A percentile compares a stretch with the other conserved stretches of the same genome.
phyloP scores from a whole-genome alignment of 2,329 filamentous ascomycete species.

The Orbilia ellipsospora region DNA sequence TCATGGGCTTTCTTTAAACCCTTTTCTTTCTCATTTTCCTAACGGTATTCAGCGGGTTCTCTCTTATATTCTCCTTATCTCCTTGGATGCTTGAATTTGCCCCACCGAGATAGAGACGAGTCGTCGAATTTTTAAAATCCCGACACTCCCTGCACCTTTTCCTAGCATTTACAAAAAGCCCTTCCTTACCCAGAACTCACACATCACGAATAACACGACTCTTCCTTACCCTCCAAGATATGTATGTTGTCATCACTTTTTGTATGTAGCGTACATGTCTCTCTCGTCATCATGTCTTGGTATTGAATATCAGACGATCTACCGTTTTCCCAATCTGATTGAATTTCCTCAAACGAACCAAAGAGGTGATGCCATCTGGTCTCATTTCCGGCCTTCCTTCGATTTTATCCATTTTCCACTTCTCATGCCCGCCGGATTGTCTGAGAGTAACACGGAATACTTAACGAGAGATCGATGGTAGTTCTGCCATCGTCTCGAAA shows the following conservation, averaged over 20 bases:
- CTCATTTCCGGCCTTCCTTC: too few relatives aligned
- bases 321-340: too few relatives aligned
- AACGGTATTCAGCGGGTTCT: constrained; percentile 16
- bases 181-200: background rate
- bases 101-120: constrained; percentile 11
- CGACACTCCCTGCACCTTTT: background rate
- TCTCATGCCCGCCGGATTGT: too few relatives aligned
- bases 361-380: too few relatives aligned
- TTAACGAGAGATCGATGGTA: too few relatives aligned
- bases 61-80: constrained; percentile 1
- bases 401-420: too few relatives aligned
- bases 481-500: too few relatives aligned
- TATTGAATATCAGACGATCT: constrained; percentile 46
- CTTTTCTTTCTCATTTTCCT: constrained; percentile 1
- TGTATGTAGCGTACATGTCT: constrained; percentile 53
- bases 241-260: constrained; percentile 33
- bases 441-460: too few relatives aligned
- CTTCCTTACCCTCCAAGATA: constrained; percentile 15
- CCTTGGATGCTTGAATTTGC: constrained; percentile 13
- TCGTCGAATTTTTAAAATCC: background rate
- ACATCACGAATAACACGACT: constrained; percentile 4
- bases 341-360: too few relatives aligned
- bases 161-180: background rate
- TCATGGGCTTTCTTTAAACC: background rate
- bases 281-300: constrained; percentile 11